A percentile compares a stretch with the other conserved stretches of the same genome.
Evolutionary conservation across 306 rosid species (phyloP).

Genomic region (Pyrus pyrifolia): DNA sequence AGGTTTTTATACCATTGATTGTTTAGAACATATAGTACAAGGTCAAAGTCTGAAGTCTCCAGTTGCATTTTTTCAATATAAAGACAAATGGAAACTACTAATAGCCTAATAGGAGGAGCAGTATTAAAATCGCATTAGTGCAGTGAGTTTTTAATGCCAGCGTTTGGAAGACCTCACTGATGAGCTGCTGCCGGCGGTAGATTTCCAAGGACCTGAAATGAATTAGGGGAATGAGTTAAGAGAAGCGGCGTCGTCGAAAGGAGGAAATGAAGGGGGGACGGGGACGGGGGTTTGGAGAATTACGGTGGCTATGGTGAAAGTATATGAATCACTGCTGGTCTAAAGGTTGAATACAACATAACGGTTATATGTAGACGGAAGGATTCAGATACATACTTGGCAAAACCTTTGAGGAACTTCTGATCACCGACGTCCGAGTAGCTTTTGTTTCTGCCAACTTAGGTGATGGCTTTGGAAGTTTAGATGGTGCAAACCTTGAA

Average conservation of each 20-base stretch:
- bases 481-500: conserved; percentile 40
- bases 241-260: not conserved
- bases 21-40: conserved; percentile 22
- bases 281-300: not conserved
- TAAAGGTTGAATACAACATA: not conserved
- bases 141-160: conserved; percentile 49
- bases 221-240: conserved; percentile 14
- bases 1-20: conserved; percentile 2
- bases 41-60: conserved; percentile 17
- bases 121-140: conserved; percentile 2
- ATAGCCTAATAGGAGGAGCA: not conserved
- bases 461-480: conserved; percentile 53
- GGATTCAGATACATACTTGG: conserved; percentile 47
- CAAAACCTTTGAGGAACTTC: conserved; percentile 56
- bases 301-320: not conserved
- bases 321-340: conserved; percentile 1
- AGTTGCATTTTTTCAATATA: conserved; percentile 32
- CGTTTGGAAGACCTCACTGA: conserved; percentile 47
- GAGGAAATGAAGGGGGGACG: not conserved
- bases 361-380: not conserved
- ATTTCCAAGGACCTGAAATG: conserved; percentile 51
- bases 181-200: conserved; percentile 51
- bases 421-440: conserved; percentile 50
- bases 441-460: conserved; percentile 38
- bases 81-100: conserved; percentile 30